A percentile compares a stretch with the other conserved stretches of the same genome.
Evolutionary conservation across 2,329 filamentous ascomycete genomes (phyloP).

Genomic region (Amauroascus niger): DNA sequence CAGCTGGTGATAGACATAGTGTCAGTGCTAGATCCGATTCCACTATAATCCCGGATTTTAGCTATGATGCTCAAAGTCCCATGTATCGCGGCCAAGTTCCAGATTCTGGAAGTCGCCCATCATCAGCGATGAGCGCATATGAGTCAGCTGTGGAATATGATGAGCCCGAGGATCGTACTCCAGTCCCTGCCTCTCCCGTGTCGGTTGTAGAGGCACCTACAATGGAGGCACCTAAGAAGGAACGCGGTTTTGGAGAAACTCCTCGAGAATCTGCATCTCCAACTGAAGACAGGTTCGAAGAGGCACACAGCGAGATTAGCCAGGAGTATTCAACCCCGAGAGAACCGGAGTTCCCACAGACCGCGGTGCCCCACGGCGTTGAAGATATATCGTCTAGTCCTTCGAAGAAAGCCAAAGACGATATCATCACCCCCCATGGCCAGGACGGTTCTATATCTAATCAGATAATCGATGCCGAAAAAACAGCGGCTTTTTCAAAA

Average conservation of each 20-base stretch:
- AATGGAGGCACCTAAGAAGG: background rate
- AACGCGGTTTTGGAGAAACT: background rate
- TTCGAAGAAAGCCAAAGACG: background rate
- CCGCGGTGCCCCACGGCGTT: background rate
- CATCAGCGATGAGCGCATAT: constrained; percentile 6
- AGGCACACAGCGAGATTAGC: background rate
- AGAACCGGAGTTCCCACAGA: background rate
- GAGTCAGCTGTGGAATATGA: constrained; percentile 12
- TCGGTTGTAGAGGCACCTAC: background rate
- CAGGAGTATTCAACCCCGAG: background rate
- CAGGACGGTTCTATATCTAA: background rate
- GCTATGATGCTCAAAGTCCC: background rate
- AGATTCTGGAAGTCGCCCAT: constrained; percentile 7
- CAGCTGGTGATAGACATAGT: constrained; percentile 9
- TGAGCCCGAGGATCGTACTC: background rate
- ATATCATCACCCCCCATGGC: background rate
- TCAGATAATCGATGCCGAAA: background rate
- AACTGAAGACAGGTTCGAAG: background rate
- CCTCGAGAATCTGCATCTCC: background rate
- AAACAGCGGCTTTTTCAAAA: background rate
- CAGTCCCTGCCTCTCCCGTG: constrained; percentile 3
- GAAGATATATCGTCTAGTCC: background rate
- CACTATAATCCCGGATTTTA: background rate
- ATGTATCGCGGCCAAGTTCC: background rate
- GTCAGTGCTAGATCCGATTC: background rate